Evolutionary conservation across 345 rosid species (phyloP).

Genomic region (Moringa oleifera): DNA sequence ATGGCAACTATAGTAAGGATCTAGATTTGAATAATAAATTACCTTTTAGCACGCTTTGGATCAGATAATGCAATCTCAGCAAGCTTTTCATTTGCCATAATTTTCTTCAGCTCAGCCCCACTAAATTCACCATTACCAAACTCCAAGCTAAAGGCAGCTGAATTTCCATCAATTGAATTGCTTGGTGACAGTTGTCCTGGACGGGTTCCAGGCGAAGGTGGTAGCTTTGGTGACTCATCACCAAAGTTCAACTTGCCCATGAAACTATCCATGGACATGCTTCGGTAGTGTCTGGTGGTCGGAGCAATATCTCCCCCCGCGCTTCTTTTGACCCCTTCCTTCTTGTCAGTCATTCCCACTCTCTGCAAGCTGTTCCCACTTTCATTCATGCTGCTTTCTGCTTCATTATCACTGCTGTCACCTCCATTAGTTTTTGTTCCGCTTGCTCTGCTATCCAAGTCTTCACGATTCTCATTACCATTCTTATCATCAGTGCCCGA

Average conservation of each 20-base stretch:
- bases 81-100: slow-evolving; percentile 92
- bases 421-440: slow-evolving; percentile 84
- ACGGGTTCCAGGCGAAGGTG: slow-evolving; percentile 68
- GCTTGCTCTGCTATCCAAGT: slow-evolving; percentile 85
- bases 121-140: slow-evolving; percentile 88
- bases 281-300: slow-evolving; percentile 69
- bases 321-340: slow-evolving; percentile 72
- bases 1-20: not conserved
- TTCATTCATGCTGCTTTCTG: slow-evolving; percentile 82
- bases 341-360: slow-evolving; percentile 40
- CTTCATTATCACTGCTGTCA: slow-evolving; percentile 88
- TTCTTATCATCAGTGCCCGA: slow-evolving; percentile 68
- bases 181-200: slow-evolving; percentile 66
- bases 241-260: slow-evolving; percentile 73
- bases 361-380: slow-evolving; percentile 37
- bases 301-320: slow-evolving; percentile 78
- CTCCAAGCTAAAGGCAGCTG: slow-evolving; percentile 67
- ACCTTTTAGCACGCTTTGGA: slow-evolving; percentile 95
- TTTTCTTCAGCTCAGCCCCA: slow-evolving; percentile 80
- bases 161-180: slow-evolving; percentile 60
- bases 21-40: not conserved
- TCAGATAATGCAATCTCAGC: slow-evolving; percentile 85
- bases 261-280: slow-evolving; percentile 94
- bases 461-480: slow-evolving; percentile 67
- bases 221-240: slow-evolving; percentile 71